These are phyloP conservation scores for Amanita thiersii DNA, from an alignment of 768 basidiomycete species.

Conservation along the genomic window DNA sequence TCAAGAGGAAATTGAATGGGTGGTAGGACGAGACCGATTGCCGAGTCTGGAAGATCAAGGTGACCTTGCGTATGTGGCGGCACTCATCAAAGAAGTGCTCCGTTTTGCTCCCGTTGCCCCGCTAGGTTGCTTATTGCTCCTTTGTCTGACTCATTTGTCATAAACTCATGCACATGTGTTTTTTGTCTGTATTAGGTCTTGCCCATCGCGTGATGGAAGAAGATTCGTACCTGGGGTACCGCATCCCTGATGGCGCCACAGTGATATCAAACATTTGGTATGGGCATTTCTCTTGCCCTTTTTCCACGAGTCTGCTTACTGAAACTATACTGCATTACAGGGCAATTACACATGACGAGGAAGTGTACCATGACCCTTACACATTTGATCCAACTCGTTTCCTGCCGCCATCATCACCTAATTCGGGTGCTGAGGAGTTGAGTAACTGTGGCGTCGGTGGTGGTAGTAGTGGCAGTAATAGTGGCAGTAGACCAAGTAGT, in stretches of 20 bases:
- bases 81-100: constrained; percentile 13
- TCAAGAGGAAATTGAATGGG: constrained; percentile 22
- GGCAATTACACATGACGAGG: constrained; percentile 8
- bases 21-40: constrained; percentile 17
- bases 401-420: no score
- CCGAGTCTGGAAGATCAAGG: constrained; percentile 17
- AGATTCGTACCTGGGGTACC: constrained; percentile 13
- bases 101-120: constrained; percentile 14
- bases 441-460: neutral
- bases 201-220: constrained; percentile 11
- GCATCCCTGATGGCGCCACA: constrained; percentile 12
- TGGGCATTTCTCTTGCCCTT: neutral
- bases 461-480: neutral
- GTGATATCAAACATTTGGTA: constrained; percentile 16
- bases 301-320: neutral
- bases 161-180: neutral
- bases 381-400: constrained; percentile 7
- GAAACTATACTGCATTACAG: neutral
- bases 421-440: neutral
- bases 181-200: no score
- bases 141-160: constrained; percentile 1
- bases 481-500: no score
- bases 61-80: constrained; percentile 14
- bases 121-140: constrained; percentile 8
- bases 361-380: neutral